A percentile compares a stretch with the other conserved stretches of the same genome.
phyloP scores from a whole-genome alignment of 2,329 filamentous ascomycete species.

The Colletotrichum tropicale region DNA sequence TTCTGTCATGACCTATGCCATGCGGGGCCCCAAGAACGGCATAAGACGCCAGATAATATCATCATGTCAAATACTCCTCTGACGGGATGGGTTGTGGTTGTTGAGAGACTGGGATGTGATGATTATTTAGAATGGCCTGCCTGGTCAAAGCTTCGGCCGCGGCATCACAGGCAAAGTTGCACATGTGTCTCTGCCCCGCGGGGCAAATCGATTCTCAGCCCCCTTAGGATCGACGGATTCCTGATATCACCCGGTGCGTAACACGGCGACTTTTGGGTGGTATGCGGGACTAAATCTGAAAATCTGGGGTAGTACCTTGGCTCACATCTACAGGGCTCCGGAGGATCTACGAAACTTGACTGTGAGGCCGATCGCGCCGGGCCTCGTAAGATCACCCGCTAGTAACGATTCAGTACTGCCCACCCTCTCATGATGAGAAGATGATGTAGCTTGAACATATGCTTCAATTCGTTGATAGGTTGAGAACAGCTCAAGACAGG shows the following conservation, averaged over 20 bases:
- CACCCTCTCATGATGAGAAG: background rate
- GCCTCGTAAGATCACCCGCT: background rate
- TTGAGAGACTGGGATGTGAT: background rate
- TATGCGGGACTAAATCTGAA: background rate
- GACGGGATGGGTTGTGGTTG: background rate
- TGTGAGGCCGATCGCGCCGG: background rate
- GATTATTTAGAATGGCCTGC: accelerated
- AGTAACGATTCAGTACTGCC: background rate
- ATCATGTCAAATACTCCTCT: background rate
- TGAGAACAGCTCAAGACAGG: too few relatives aligned
- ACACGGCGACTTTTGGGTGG: background rate
- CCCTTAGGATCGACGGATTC: background rate
- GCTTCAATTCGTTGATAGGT: too few relatives aligned
- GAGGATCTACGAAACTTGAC: background rate
- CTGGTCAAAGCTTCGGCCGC: background rate
- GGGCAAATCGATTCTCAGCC: background rate
- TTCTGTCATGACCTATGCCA: background rate
- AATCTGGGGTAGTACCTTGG: background rate
- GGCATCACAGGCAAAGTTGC: slow-evolving; percentile 1
- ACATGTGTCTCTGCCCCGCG: background rate
- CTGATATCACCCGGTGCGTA: background rate
- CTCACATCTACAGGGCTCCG: background rate
- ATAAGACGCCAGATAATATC: background rate
- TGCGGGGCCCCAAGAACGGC: background rate
- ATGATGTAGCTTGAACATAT: background rate